A percentile compares a stretch with the other conserved stretches of the same genome.
Evolutionary conservation across 345 rosid species (phyloP).

Genomic region (Erucastrum elatum): DNA sequence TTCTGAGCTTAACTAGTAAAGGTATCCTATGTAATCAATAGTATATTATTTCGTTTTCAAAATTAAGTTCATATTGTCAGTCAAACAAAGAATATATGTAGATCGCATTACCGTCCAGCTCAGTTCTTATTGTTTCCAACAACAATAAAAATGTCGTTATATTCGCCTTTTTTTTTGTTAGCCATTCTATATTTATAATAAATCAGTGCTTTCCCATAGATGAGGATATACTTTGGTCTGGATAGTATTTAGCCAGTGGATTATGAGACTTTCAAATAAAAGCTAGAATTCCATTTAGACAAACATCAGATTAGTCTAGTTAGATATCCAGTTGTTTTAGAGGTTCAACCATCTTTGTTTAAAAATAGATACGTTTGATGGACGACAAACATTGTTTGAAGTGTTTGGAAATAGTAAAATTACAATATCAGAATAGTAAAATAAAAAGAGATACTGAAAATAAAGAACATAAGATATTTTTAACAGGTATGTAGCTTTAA

Average conservation of each 20-base stretch:
- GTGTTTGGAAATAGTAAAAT: background rate
- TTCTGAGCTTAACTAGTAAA: conserved; percentile 22
- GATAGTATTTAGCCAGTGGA: background rate
- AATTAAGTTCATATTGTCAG: conserved; percentile 28
- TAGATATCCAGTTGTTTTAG: background rate
- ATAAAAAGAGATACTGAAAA: background rate
- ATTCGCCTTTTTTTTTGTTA: background rate
- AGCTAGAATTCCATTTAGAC: background rate
- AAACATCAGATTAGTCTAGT: background rate
- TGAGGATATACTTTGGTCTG: background rate
- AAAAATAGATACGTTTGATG: background rate
- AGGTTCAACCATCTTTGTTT: background rate
- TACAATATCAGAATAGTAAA: background rate
- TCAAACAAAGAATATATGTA: conserved; percentile 33
- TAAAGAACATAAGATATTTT: background rate
- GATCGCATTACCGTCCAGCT: conserved; percentile 41
- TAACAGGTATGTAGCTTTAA: background rate
- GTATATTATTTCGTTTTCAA: conserved; percentile 7
- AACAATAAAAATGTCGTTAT: background rate
- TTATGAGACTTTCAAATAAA: background rate
- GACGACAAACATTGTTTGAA: background rate
- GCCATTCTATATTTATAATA: background rate
- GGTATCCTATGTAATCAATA: conserved; percentile 34
- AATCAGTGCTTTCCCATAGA: background rate
- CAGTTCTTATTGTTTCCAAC: background rate